phyloP scores from a whole-genome alignment of 345 rosid species.

The Camelina neglecta region DNA sequence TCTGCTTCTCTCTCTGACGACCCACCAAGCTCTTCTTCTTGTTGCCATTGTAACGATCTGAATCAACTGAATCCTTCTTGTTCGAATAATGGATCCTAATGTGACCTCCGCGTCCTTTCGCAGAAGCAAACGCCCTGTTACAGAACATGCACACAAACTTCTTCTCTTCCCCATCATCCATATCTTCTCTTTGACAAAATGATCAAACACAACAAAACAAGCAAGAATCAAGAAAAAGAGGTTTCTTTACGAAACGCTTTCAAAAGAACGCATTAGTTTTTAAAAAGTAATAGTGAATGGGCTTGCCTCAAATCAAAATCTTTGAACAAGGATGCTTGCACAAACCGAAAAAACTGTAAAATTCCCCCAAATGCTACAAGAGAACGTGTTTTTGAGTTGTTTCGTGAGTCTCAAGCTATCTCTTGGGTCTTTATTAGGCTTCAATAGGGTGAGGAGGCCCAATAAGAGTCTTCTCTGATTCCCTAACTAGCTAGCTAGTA shows the following conservation, averaged over 20 bases:
- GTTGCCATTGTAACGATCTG: constrained; percentile 43
- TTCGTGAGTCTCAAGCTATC: constrained; percentile 33
- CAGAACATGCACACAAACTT: constrained; percentile 69
- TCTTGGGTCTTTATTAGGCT: not conserved
- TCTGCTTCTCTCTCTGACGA: constrained; percentile 45
- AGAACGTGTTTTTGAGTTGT: constrained; percentile 5
- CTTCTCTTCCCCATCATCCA: constrained; percentile 59
- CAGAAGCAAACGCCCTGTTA: constrained; percentile 67
- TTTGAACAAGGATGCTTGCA: constrained; percentile 43
- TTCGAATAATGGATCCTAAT: constrained; percentile 64
- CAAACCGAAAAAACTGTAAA: constrained; percentile 22
- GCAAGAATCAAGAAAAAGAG: constrained; percentile 6
- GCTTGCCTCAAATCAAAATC: constrained; percentile 46
- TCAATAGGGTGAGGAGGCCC: not conserved
- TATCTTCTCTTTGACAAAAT: constrained; percentile 31
- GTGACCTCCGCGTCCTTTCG: constrained; percentile 85
- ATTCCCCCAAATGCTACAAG: constrained; percentile 27
- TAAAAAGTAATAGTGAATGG: not conserved
- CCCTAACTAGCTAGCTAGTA: not conserved
- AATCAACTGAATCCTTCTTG: constrained; percentile 40
- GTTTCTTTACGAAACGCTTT: not conserved
- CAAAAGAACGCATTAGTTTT: constrained; percentile 25
- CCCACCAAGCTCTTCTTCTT: constrained; percentile 55
- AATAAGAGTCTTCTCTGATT: not conserved
- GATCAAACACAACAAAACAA: constrained; percentile 37